Evolutionary conservation across 306 rosid genomes (phyloP).

Genomic region (Crotalaria pallida): DNA sequence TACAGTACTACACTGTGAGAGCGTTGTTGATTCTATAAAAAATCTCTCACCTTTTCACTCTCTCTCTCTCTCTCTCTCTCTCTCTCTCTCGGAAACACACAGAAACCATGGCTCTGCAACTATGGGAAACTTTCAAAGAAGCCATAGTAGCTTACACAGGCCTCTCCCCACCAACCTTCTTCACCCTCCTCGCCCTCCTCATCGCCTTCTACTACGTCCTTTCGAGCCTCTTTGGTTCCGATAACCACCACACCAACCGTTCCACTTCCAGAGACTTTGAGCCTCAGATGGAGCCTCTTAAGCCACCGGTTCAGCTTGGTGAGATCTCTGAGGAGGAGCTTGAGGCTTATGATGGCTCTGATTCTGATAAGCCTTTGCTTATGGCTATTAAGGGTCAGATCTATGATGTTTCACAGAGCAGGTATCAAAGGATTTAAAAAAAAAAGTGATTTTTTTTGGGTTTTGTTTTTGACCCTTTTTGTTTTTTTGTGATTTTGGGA

Average conservation of each 20-base stretch:
- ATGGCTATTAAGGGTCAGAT: constrained; percentile 98
- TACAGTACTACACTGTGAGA: background rate
- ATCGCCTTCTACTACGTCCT: constrained; percentile 55
- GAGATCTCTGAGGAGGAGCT: constrained; percentile 75
- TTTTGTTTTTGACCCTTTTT: background rate
- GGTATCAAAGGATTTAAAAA: constrained; percentile 37
- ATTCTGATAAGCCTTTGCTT: constrained; percentile 67
- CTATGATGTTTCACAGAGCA: constrained; percentile 95
- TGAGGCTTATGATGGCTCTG: constrained; percentile 68
- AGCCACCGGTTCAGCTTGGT: constrained; percentile 89
- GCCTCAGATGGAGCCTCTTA: constrained; percentile 54
- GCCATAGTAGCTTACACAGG: constrained; percentile 78
- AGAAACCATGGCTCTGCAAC: constrained; percentile 59
- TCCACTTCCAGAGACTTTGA: constrained; percentile 17
- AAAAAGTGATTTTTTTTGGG: too few relatives aligned
- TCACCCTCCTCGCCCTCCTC: constrained; percentile 57
- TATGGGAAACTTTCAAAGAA: constrained; percentile 83
- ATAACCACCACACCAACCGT: constrained; percentile 23
- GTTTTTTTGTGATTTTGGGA: constrained; percentile 6
- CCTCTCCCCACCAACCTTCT: constrained; percentile 77
- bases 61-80: background rate
- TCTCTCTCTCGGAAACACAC: background rate
- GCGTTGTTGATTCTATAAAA: background rate
- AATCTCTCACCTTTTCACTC: background rate
- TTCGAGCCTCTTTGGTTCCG: constrained; percentile 56